Conservation (phyloP, 345 rosid species). For the Geranium rotundifolium region DNA sequence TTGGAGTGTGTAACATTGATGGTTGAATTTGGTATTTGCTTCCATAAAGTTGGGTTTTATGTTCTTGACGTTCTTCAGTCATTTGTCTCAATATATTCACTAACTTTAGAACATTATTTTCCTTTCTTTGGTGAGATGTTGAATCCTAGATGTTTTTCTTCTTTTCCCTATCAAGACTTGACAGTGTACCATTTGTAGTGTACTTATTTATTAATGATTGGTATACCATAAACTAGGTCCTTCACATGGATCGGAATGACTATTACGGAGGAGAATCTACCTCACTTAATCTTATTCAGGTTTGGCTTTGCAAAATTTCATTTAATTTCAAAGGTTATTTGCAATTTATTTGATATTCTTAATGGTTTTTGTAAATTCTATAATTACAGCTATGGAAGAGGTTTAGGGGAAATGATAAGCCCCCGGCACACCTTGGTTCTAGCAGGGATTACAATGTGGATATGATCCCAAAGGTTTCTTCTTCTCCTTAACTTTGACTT, state of each 20-base stretch:
- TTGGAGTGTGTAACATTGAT: no score
- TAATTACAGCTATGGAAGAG: slow-evolving; percentile 85
- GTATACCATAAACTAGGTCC: slow-evolving; percentile 37
- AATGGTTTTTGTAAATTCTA: slow-evolving; percentile 3
- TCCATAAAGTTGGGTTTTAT: background rate
- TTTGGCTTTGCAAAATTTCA: slow-evolving; percentile 9
- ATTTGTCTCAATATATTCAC: no score
- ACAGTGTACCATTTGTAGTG: background rate
- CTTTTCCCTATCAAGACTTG: no score
- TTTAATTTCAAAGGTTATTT: background rate
- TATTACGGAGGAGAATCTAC: slow-evolving; percentile 97
- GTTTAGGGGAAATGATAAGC: slow-evolving; percentile 77
- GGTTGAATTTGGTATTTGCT: background rate
- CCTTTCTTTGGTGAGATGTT: no score
- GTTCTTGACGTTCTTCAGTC: background rate
- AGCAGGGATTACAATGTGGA: slow-evolving; percentile 97
- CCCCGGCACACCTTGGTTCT: slow-evolving; percentile 86
- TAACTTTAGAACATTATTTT: no score
- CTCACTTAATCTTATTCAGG: slow-evolving; percentile 94
- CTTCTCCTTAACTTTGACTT: slow-evolving; percentile 1
- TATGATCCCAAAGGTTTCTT: slow-evolving; percentile 89
- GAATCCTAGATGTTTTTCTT: no score
- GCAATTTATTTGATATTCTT: slow-evolving; percentile 3
- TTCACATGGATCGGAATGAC: slow-evolving; percentile 98
- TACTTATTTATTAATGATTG: background rate